Conservation (phyloP, 106 monocot species). For the Gastrodia elata region DNA sequence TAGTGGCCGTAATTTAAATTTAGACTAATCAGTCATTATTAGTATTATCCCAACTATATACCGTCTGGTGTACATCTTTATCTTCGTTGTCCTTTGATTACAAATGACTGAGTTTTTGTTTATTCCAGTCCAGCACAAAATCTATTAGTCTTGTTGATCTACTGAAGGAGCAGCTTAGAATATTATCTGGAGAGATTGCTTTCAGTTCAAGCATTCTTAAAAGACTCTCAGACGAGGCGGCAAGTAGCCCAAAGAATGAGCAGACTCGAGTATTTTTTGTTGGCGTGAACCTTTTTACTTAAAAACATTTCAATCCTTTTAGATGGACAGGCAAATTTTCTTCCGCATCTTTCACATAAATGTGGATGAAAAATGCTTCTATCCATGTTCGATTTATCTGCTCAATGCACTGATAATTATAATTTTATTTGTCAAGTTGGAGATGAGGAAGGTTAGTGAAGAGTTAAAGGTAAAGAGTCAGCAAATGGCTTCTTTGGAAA, state of each 20-base stretch:
- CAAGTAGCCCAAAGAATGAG: slow-evolving; percentile 60
- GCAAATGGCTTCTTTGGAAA: slow-evolving; percentile 69
- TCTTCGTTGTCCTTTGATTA: not conserved
- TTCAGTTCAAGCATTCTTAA: slow-evolving; percentile 68
- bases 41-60: not conserved
- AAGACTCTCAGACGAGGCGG: slow-evolving; percentile 72
- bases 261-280: slow-evolving; percentile 56
- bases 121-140: slow-evolving; percentile 54
- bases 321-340: too few species aligned
- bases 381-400: not conserved
- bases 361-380: too few species aligned
- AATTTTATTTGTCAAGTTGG: slow-evolving; percentile 41
- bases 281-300: not conserved
- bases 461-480: slow-evolving; percentile 69
- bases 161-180: slow-evolving; percentile 73
- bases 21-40: too few species aligned
- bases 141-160: slow-evolving; percentile 73
- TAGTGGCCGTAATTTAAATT: too few species aligned
- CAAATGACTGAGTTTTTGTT: not conserved
- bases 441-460: slow-evolving; percentile 56
- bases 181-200: slow-evolving; percentile 89
- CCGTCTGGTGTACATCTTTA: not conserved
- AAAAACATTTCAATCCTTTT: too few species aligned
- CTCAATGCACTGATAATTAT: not conserved
- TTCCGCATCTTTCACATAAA: too few species aligned